Conservation (phyloP, 345 rosid genomes). For the Jatropha curcas region DNA sequence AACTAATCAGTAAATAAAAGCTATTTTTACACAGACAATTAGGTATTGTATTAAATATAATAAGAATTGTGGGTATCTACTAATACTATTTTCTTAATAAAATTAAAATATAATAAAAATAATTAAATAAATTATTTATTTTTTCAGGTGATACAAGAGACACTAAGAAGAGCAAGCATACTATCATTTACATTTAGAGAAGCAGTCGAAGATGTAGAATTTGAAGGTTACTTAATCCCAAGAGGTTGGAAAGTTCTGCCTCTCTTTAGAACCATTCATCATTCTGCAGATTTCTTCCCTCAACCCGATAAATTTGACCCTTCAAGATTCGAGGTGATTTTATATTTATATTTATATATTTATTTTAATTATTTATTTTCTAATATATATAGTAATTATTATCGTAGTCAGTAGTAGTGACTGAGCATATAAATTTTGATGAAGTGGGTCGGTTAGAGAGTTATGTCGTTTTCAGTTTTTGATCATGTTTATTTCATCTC, state of each 20-base stretch:
- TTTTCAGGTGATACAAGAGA: conserved; percentile 89
- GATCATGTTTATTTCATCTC: conserved; percentile 12
- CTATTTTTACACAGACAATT: too few relatives aligned
- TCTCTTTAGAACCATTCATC: conserved; percentile 87
- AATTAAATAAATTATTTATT: too few relatives aligned
- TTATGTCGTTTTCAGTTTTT: conserved; percentile 28
- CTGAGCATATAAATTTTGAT: conserved; percentile 1
- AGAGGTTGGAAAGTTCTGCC: conserved; percentile 98
- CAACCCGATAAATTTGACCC: conserved; percentile 83
- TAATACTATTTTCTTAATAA: too few relatives aligned
- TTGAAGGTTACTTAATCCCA: conserved; percentile 78
- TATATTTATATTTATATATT: background rate
- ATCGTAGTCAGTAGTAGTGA: too few relatives aligned
- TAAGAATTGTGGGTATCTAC: too few relatives aligned
- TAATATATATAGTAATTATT: too few relatives aligned
- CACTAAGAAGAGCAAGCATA: conserved; percentile 83
- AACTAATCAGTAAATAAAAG: too few relatives aligned
- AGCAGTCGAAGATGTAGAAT: conserved; percentile 83
- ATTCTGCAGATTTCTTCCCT: conserved; percentile 66
- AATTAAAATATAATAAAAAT: too few relatives aligned
- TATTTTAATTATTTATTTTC: too few relatives aligned
- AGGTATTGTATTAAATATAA: too few relatives aligned
- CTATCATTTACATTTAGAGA: conserved; percentile 92
- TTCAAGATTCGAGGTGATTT: conserved; percentile 74
- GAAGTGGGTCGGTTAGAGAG: conserved; percentile 26